phyloP scores from a whole-genome alignment of 148 eudicot species.

The Tetragonia tetragonoides region DNA sequence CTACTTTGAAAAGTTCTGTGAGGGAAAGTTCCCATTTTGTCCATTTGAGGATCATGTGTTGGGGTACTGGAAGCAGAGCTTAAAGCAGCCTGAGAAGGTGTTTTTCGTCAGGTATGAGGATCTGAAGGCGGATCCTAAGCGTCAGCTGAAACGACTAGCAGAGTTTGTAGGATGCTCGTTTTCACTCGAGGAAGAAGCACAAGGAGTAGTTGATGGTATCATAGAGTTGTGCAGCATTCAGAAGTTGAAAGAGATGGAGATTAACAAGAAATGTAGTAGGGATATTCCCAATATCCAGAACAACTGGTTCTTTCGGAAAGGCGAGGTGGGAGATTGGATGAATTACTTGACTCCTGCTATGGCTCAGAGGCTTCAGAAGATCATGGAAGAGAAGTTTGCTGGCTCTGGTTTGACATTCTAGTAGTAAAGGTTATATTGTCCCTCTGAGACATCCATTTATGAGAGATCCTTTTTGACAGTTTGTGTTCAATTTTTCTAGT shows the following conservation, averaged over 20 bases:
- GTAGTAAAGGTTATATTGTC: background rate
- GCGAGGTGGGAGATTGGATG: slow-evolving; percentile 34
- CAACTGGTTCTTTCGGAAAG: slow-evolving; percentile 44
- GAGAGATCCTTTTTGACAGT: no score
- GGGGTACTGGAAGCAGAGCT: slow-evolving; percentile 32
- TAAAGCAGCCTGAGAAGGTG: slow-evolving; percentile 24
- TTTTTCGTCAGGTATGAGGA: slow-evolving; percentile 35
- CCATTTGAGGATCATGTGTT: slow-evolving; percentile 33
- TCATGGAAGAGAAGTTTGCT: slow-evolving; percentile 45
- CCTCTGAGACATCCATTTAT: no score
- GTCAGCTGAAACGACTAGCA: slow-evolving; percentile 22
- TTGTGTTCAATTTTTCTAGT: no score
- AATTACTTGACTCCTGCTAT: slow-evolving; percentile 26
- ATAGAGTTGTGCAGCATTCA: slow-evolving; percentile 31
- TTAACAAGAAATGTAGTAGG: slow-evolving; percentile 8
- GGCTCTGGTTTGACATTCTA: slow-evolving; percentile 33
- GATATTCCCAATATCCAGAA: slow-evolving; percentile 27
- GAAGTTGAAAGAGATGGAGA: slow-evolving; percentile 22
- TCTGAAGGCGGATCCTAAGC: slow-evolving; percentile 22
- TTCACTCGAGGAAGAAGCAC: slow-evolving; percentile 23
- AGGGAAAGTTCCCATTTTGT: slow-evolving; percentile 29
- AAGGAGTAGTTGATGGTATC: slow-evolving; percentile 20
- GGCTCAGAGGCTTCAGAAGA: slow-evolving; percentile 32
- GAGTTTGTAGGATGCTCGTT: slow-evolving; percentile 31
- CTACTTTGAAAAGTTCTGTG: slow-evolving; percentile 25